A percentile compares a stretch with the other conserved stretches of the same genome.
These are phyloP conservation scores for Adansonia rubrostipa DNA, from an alignment of 441 rosid species.

Conservation along the genomic window DNA sequence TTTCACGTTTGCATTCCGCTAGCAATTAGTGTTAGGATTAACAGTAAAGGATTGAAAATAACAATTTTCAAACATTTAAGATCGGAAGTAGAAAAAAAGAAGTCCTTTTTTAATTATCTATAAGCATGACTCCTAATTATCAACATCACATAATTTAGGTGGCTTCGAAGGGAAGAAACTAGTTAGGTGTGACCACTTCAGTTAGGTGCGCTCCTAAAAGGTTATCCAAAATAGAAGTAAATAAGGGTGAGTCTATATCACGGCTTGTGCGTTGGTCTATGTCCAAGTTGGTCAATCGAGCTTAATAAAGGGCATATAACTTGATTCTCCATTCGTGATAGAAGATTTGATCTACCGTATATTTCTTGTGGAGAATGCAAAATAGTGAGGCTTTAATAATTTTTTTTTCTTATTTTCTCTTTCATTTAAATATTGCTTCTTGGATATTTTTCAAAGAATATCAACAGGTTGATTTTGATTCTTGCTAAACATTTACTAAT, in stretches of 20 bases:
- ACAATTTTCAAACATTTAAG: background rate
- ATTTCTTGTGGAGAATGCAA: too few species aligned
- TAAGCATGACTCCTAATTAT: background rate
- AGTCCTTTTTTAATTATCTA: background rate
- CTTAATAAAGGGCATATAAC: too few species aligned
- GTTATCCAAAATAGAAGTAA: too few species aligned
- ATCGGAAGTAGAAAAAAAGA: background rate
- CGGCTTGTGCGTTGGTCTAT: too few species aligned
- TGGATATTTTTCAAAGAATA: background rate
- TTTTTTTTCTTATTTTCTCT: background rate
- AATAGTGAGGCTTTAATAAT: too few species aligned
- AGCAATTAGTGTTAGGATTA: background rate
- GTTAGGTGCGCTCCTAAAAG: too few species aligned
- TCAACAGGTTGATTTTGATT: background rate
- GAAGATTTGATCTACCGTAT: too few species aligned
- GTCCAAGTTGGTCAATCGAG: too few species aligned
- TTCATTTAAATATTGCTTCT: background rate
- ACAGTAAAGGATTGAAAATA: background rate
- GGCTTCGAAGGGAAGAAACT: background rate
- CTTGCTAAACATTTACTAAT: background rate
- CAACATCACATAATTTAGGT: background rate
- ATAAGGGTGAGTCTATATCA: too few species aligned
- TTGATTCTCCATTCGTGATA: too few species aligned
- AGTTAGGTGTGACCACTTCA: background rate
- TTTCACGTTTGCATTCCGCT: background rate